These are phyloP conservation scores for Pulveroboletus sp. DNA, from an alignment of 768 basidiomycete genomes.

Conservation along the genomic window DNA sequence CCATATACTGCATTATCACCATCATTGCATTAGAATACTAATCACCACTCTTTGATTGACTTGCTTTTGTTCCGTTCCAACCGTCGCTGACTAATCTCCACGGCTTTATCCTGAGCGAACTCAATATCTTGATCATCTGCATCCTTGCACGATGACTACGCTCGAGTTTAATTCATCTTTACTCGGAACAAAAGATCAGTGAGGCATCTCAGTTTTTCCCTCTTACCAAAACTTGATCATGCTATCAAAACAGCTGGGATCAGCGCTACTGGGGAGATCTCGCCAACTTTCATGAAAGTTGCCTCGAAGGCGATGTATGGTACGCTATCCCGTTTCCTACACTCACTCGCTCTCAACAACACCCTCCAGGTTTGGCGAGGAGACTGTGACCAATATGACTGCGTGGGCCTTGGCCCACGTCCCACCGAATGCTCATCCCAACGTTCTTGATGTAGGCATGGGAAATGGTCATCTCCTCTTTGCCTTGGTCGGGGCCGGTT, in stretches of 20 bases:
- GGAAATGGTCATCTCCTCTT: constrained; percentile 80
- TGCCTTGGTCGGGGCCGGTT: constrained; percentile 66
- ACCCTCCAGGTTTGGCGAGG: constrained; percentile 70
- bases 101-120: not conserved
- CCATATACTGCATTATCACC: constrained; percentile 11
- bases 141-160: constrained; percentile 27
- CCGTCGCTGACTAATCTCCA: constrained; percentile 19
- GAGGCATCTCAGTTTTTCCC: constrained; percentile 25
- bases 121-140: not conserved
- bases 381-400: constrained; percentile 76
- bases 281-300: constrained; percentile 68
- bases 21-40: constrained; percentile 18
- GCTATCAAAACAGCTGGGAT: constrained; percentile 60
- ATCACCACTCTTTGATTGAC: constrained; percentile 9
- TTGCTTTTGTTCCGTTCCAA: not conserved
- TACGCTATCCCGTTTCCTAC: constrained; percentile 28
- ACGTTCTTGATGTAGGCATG: constrained; percentile 72
- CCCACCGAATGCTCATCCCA: constrained; percentile 45
- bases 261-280: constrained; percentile 70
- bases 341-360: not conserved
- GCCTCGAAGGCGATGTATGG: constrained; percentile 88
- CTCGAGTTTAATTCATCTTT: constrained; percentile 63
- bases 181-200: constrained; percentile 81
- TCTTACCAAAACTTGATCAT: not conserved
- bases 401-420: constrained; percentile 62